A percentile compares a stretch with the other conserved stretches of the same genome.
These are phyloP conservation scores for Diplodia intermedia DNA, from an alignment of 2,329 filamentous ascomycete species.

Conservation along the genomic window DNA sequence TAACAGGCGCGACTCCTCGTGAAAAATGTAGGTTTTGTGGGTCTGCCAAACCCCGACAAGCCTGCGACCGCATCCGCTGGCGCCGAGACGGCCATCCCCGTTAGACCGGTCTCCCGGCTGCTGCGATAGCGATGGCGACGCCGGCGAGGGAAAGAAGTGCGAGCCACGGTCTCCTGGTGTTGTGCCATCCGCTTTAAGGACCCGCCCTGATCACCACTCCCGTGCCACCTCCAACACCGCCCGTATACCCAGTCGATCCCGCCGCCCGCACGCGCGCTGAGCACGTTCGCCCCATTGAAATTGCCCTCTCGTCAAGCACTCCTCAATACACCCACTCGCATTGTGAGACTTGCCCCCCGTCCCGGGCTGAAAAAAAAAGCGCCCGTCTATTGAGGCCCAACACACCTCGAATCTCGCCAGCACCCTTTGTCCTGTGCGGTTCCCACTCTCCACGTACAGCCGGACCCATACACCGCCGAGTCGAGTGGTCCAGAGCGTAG, in stretches of 20 bases:
- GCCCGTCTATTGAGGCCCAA: slow-evolving; percentile 28
- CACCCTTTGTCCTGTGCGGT: slow-evolving; percentile 26
- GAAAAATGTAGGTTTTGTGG: slow-evolving; percentile 10
- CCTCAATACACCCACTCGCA: slow-evolving; percentile 23
- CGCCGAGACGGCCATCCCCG: slow-evolving; percentile 22
- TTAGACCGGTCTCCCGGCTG: not conserved
- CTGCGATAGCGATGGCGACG: slow-evolving; percentile 1
- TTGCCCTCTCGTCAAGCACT: slow-evolving; percentile 25
- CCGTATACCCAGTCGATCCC: slow-evolving; percentile 25
- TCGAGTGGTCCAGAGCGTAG: slow-evolving; percentile 29
- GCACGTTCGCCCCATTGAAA: slow-evolving; percentile 17
- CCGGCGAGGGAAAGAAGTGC: slow-evolving; percentile 11
- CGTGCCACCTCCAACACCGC: slow-evolving; percentile 17
- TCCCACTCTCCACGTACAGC: slow-evolving; percentile 28
- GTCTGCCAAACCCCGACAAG: slow-evolving; percentile 19
- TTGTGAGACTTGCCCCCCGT: slow-evolving; percentile 29
- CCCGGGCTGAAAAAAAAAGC: not conserved
- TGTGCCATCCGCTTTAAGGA: slow-evolving; percentile 23
- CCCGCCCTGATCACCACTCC: slow-evolving; percentile 32
- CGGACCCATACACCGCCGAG: slow-evolving; percentile 29
- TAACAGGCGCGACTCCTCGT: slow-evolving; percentile 9
- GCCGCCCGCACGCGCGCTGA: slow-evolving; percentile 16
- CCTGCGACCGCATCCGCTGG: slow-evolving; percentile 8
- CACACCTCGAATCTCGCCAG: slow-evolving; percentile 28
- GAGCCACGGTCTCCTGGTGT: not conserved